These are phyloP conservation scores for Excoecaria cochinchinensis DNA, from an alignment of 345 rosid species.

Conservation along the genomic window DNA sequence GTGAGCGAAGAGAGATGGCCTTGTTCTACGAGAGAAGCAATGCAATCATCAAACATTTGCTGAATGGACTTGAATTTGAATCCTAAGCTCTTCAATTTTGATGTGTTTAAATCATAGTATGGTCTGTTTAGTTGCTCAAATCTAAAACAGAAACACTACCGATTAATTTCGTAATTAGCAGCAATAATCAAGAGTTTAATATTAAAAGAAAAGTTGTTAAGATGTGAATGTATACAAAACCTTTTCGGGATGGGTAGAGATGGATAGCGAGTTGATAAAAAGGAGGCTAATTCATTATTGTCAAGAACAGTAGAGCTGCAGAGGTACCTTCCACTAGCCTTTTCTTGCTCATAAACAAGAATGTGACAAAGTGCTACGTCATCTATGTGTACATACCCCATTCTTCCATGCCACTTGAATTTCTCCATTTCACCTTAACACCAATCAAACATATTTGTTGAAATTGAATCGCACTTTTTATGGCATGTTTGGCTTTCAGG, in stretches of 20 bases:
- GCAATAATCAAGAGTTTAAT: too few relatives aligned
- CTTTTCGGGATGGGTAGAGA: constrained; percentile 58
- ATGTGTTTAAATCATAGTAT: constrained; percentile 55
- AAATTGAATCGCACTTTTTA: too few relatives aligned
- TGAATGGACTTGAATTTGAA: constrained; percentile 59
- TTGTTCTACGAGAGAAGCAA: constrained; percentile 56
- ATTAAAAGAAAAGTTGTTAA: too few relatives aligned
- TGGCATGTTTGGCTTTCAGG: too few relatives aligned
- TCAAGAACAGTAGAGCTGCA: constrained; percentile 62
- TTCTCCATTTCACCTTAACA: constrained; percentile 55
- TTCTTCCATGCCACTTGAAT: constrained; percentile 78
- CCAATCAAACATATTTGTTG: too few relatives aligned
- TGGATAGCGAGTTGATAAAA: constrained; percentile 60
- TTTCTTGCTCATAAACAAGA: constrained; percentile 55
- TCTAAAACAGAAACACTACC: constrained; percentile 29
- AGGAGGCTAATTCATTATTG: constrained; percentile 47
- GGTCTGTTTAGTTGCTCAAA: constrained; percentile 58
- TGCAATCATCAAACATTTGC: constrained; percentile 73
- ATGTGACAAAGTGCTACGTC: constrained; percentile 79
- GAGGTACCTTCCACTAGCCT: constrained; percentile 59
- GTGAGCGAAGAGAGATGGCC: constrained; percentile 35
- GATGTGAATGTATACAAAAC: constrained; percentile 20
- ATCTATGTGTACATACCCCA: constrained; percentile 93
- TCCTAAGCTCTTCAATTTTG: constrained; percentile 62
- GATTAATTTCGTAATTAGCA: too few relatives aligned